Evolutionary conservation across 2,329 filamentous ascomycete genomes (phyloP).

Genomic region (Pseudogymnoascus sp.): DNA sequence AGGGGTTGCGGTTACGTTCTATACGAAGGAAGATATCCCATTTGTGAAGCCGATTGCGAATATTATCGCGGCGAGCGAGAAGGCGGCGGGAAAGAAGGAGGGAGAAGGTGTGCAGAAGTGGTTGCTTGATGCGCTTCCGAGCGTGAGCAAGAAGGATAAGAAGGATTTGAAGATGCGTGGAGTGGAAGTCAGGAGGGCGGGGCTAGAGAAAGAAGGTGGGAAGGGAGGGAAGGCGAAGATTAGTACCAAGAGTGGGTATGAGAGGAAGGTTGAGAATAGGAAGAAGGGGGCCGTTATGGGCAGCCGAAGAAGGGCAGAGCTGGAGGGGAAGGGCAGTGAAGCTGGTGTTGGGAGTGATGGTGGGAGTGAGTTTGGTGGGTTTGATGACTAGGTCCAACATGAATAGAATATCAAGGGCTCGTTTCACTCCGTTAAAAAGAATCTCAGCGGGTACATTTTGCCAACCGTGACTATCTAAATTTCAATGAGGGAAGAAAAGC

Average conservation of each 20-base stretch:
- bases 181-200: constrained; percentile 58
- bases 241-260: constrained; percentile 72
- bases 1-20: constrained; percentile 86
- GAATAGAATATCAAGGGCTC: background rate
- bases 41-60: constrained; percentile 88
- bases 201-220: constrained; percentile 28
- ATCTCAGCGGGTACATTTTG: background rate
- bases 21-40: constrained; percentile 89
- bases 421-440: background rate
- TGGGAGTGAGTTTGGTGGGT: constrained; percentile 37
- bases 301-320: constrained; percentile 42
- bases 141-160: constrained; percentile 73
- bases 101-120: constrained; percentile 64
- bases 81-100: constrained; percentile 48
- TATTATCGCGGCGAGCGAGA: constrained; percentile 78
- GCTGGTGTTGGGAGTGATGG: constrained; percentile 19
- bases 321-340: constrained; percentile 30
- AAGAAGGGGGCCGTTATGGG: constrained; percentile 52
- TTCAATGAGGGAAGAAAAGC: background rate
- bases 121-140: constrained; percentile 80
- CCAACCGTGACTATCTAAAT: background rate
- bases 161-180: constrained; percentile 75
- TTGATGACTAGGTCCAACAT: constrained; percentile 32
- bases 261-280: constrained; percentile 61
- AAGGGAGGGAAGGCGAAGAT: constrained; percentile 46